A percentile compares a stretch with the other conserved stretches of the same genome.
Evolutionary conservation across 257 asterid genomes (phyloP).

Genomic region (Prunella vulgaris): DNA sequence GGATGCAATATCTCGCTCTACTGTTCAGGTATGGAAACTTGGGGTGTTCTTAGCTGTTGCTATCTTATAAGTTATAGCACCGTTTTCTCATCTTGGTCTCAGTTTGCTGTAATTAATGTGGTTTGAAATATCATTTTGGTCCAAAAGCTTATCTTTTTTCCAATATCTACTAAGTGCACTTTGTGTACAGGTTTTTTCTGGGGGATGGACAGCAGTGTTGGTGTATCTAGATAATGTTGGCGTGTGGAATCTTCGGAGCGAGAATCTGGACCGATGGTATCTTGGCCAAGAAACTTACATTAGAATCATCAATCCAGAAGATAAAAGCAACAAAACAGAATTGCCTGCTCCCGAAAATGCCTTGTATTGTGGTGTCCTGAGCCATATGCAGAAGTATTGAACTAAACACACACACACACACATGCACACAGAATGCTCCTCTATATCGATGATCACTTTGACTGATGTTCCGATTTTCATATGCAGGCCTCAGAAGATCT

Average conservation of each 20-base stretch:
- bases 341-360: constrained; percentile 12
- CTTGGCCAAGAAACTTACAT: constrained; percentile 6
- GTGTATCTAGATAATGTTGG: constrained; percentile 75
- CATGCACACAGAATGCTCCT: background rate
- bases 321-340: constrained; percentile 59
- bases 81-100: too few relatives aligned
- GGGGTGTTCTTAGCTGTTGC: too few relatives aligned
- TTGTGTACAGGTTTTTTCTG: constrained; percentile 16
- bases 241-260: constrained; percentile 74
- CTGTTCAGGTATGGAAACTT: constrained; percentile 52
- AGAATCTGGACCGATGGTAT: constrained; percentile 44
- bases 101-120: too few relatives aligned
- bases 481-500: constrained; percentile 1
- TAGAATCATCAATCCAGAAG: constrained; percentile 68
- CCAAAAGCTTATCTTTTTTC: too few relatives aligned
- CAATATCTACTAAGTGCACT: background rate
- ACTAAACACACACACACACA: background rate
- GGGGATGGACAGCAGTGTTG: constrained; percentile 79
- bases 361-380: background rate
- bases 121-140: too few relatives aligned
- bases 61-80: too few relatives aligned
- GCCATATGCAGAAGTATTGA: background rate
- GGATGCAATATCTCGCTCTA: constrained; percentile 79
- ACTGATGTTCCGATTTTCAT: background rate
- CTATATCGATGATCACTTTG: background rate